These are phyloP conservation scores for Elaeagnus macrophylla DNA, from an alignment of 306 rosid species.

Conservation along the genomic window DNA sequence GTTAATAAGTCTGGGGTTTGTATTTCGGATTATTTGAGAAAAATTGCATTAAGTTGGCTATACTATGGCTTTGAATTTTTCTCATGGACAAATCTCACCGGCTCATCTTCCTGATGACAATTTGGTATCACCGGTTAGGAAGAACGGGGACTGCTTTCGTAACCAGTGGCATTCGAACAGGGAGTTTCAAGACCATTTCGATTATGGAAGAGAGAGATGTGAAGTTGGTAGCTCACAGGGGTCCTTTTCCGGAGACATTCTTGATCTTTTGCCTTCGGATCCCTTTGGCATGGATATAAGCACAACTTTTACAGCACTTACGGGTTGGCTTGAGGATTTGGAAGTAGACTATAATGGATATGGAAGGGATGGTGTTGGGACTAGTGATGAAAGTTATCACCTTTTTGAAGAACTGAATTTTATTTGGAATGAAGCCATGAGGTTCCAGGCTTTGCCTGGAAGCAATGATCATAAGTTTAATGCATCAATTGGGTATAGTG, in stretches of 20 bases:
- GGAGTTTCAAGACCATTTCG: slow-evolving; percentile 7
- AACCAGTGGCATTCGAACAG: slow-evolving; percentile 3
- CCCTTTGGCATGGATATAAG: slow-evolving; percentile 53
- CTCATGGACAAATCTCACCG: slow-evolving; percentile 12
- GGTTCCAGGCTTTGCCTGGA: slow-evolving; percentile 17
- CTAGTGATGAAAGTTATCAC: slow-evolving; percentile 19
- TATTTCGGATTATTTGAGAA: too few species aligned
- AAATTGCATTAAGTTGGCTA: too few species aligned
- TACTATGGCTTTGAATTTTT: slow-evolving; percentile 32
- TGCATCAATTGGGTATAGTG: slow-evolving; percentile 24
- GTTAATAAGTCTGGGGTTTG: neutral
- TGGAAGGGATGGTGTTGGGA: slow-evolving; percentile 25
- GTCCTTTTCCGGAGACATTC: slow-evolving; percentile 31
- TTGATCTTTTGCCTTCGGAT: slow-evolving; percentile 51
- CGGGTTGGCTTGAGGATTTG: slow-evolving; percentile 35
- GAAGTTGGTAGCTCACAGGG: slow-evolving; percentile 24
- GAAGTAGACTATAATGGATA: slow-evolving; percentile 21
- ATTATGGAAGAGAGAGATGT: slow-evolving; percentile 17
- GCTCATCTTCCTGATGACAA: slow-evolving; percentile 15
- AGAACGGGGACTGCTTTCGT: slow-evolving; percentile 24
- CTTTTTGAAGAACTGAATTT: slow-evolving; percentile 37
- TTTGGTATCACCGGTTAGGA: slow-evolving; percentile 11
- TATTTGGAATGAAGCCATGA: slow-evolving; percentile 32
- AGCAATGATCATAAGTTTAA: slow-evolving; percentile 11
- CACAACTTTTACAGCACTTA: slow-evolving; percentile 38